Percentiles rank a stretch among this genome's conserved stretches.
phyloP scores from a whole-genome alignment of 192 early-diverging fungal species.

The Backusella psychrophila region DNA sequence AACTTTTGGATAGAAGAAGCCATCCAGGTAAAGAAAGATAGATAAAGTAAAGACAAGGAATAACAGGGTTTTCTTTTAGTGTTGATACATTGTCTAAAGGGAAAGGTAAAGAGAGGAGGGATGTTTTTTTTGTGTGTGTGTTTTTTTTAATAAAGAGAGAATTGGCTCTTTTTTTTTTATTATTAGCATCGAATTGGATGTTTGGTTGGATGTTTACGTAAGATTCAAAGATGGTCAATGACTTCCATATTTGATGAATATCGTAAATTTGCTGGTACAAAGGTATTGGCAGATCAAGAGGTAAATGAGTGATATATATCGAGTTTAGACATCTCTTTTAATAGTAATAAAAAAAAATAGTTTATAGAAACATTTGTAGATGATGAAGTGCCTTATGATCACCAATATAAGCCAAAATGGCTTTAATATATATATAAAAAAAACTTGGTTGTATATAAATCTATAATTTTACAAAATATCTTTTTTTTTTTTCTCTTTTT shows the following conservation, averaged over 20 bases:
- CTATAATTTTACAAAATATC: not conserved
- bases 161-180: not conserved
- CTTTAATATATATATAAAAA: conserved; percentile 22
- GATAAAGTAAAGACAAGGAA: not conserved
- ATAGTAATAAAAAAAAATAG: conserved; percentile 16
- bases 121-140: too few relatives aligned
- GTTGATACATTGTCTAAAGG: conserved; percentile 93
- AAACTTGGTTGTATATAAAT: not conserved
- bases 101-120: conserved; percentile 57
- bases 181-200: conserved; percentile 87
- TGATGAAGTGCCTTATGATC: conserved; percentile 44
- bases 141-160: not conserved
- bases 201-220: conserved; percentile 89
- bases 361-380: conserved; percentile 57
- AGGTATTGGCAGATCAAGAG: conserved; percentile 92
- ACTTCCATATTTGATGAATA: conserved; percentile 98
- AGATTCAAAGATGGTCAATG: conserved; percentile 94
- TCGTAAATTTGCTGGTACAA: conserved; percentile 87
- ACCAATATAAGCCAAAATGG: conserved; percentile 49
- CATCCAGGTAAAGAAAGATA: conserved; percentile 39
- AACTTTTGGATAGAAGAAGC: conserved; percentile 47
- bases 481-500: not conserved
- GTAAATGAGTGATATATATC: conserved; percentile 39
- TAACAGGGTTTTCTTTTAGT: conserved; percentile 26
- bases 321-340: not conserved